A percentile compares a stretch with the other conserved stretches of the same genome.
Evolutionary conservation across 2,329 filamentous ascomycete species (phyloP).

Genomic region (Aspergillus tanneri): DNA sequence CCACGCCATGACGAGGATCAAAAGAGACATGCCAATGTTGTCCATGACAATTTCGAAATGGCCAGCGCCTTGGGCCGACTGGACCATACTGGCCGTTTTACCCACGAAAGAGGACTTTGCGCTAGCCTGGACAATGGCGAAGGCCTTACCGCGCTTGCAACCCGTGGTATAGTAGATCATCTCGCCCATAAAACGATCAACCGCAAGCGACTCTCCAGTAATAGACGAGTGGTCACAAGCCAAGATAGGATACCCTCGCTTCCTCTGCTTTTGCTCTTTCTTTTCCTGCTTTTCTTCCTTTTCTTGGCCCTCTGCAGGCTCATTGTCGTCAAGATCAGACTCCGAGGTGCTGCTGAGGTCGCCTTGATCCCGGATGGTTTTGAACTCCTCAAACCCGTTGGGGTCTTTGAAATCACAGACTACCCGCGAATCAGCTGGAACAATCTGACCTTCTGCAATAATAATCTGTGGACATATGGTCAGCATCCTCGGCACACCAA

Average conservation of each 20-base stretch:
- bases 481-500: neutral
- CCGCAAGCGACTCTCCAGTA: constrained; percentile 74
- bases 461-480: constrained; percentile 53
- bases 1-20: constrained; percentile 75
- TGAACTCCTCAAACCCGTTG: constrained; percentile 66
- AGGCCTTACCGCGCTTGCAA: constrained; percentile 77
- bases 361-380: constrained; percentile 62
- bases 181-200: constrained; percentile 67
- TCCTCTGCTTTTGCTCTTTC: constrained; percentile 18
- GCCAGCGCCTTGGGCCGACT: constrained; percentile 71
- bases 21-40: constrained; percentile 70
- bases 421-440: constrained; percentile 67
- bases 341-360: constrained; percentile 52
- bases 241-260: constrained; percentile 63
- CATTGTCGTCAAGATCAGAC: constrained; percentile 54
- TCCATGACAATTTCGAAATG: constrained; percentile 84
- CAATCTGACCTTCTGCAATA: constrained; percentile 68
- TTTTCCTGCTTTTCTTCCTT: constrained; percentile 15
- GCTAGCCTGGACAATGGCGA: constrained; percentile 64
- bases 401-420: constrained; percentile 70
- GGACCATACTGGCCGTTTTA: constrained; percentile 69
- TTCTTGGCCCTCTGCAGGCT: constrained; percentile 48
- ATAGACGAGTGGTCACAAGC: constrained; percentile 78
- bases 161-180: constrained; percentile 75
- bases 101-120: constrained; percentile 74